These are phyloP conservation scores for Colletotrichum lentis DNA, from an alignment of 2,329 filamentous ascomycete genomes.

Conservation along the genomic window DNA sequence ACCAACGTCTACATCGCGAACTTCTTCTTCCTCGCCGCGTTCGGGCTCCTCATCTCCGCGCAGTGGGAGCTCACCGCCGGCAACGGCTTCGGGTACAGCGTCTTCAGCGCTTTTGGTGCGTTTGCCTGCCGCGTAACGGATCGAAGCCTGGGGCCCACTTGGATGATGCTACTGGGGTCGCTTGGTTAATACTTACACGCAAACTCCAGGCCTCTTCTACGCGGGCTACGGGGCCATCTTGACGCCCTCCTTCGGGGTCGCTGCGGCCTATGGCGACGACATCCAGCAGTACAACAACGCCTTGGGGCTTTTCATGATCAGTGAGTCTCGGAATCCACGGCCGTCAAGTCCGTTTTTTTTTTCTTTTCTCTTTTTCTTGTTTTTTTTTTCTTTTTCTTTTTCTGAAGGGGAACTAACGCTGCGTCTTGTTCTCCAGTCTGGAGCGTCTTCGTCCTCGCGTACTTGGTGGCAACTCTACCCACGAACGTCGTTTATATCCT, in stretches of 20 bases:
- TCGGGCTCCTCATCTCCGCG: conserved; percentile 62
- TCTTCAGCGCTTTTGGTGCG: conserved; percentile 61
- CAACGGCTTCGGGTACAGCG: conserved; percentile 62
- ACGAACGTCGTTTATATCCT: conserved; percentile 42
- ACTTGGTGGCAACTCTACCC: conserved; percentile 41
- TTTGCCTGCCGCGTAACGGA: too few species aligned
- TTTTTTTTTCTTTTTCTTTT: too few species aligned
- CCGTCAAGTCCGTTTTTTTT: accelerated
- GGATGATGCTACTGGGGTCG: too few species aligned
- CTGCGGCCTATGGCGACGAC: conserved; percentile 42
- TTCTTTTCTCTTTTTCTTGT: too few species aligned
- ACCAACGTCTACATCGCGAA: conserved; percentile 63
- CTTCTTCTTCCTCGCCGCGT: conserved; percentile 60
- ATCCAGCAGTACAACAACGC: conserved; percentile 42
- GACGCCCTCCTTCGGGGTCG: conserved; percentile 42
- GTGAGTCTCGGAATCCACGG: conserved; percentile 20
- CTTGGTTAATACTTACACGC: too few species aligned
- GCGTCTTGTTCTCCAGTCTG: conserved; percentile 37
- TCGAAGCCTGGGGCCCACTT: too few species aligned
- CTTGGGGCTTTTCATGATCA: conserved; percentile 42
- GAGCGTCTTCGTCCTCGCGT: conserved; percentile 42
- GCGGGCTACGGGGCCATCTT: conserved; percentile 42
- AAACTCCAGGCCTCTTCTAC: conserved; percentile 41
- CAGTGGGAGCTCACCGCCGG: conserved; percentile 64
- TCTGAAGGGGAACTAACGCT: background rate